Base-by-base conservation (phyloP, 805 yeast species). In the Sugiyamaella floridensis region DNA sequence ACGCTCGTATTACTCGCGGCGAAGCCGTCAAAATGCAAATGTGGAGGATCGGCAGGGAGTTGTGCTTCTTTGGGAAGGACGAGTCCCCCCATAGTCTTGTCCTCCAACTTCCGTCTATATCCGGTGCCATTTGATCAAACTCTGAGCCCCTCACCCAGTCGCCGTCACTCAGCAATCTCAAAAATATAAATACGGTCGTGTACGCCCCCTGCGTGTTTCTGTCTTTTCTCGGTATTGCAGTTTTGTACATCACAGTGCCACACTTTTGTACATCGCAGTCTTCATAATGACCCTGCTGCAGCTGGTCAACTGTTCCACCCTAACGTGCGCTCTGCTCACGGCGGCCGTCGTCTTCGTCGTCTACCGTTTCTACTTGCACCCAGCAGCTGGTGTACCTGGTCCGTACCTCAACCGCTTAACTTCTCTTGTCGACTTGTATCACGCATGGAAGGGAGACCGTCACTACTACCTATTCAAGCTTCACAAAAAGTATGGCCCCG, bases 361-460 rank as follows among this genome's bases (percentile, higher is more conserved):
- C 26, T 55, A 47, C 50, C 34, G 54, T 32, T 34, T 47, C 11
- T 32, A 34, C 22, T 47, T 55, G 2, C 58, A 55, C 12, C 58
- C 58, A 15, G 47, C 52, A n/a, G 51, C 54, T 19, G 34, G 32
- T 15, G 53, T 49, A 47, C 58, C 58, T 11, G 58, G 58, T 16
- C 58, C 58, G n/a, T 51, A 53, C 2, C 20, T 55, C 19, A 45
- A 48, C 49, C 53, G 48, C 44, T 47, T 55, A 19, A 43, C 52
- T 6, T 51, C 51, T 5, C 41, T 55, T 11, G 56, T 56, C 2
- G 58, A 55, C 10, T 46, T 55, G 4, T 41, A 47, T 34, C 58
- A 55, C n/a, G 56, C 58, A 20, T 55, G 56, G 54, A 41, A 47
- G 44, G 58, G 58, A 10, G 58, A 55, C 40, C 44, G 58, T 26